A percentile compares a stretch with the other conserved stretches of the same genome.
These are phyloP conservation scores for Eucalyptus curtisii DNA, from an alignment of 345 rosid species.

Conservation along the genomic window DNA sequence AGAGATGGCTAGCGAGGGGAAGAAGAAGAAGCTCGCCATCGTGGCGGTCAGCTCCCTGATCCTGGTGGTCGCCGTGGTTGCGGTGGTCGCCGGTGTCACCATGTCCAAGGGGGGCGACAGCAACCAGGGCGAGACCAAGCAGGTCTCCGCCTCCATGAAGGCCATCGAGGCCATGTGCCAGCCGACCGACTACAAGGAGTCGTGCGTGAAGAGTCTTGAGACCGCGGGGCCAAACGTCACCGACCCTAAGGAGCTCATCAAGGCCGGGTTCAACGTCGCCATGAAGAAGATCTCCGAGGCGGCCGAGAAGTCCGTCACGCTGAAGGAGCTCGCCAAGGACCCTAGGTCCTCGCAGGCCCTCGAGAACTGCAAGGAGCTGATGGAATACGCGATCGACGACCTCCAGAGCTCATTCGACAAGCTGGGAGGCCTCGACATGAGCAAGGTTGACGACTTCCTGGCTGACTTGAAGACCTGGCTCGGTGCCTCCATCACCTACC, in stretches of 20 bases:
- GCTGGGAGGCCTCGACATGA: slow-evolving; percentile 6
- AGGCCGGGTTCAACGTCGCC: slow-evolving; percentile 10
- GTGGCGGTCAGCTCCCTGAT: slow-evolving; percentile 34
- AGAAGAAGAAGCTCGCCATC: slow-evolving; percentile 24
- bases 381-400: slow-evolving; percentile 17
- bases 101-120: not conserved
- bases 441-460: slow-evolving; percentile 4
- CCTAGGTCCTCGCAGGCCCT: slow-evolving; percentile 21
- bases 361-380: slow-evolving; percentile 12
- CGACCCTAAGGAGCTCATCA: slow-evolving; percentile 27
- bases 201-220: slow-evolving; percentile 13
- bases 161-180: slow-evolving; percentile 27
- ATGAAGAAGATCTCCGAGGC: slow-evolving; percentile 7
- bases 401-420: slow-evolving; percentile 7
- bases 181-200: slow-evolving; percentile 13
- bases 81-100: slow-evolving; percentile 26
- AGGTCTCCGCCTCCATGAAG: slow-evolving; percentile 4
- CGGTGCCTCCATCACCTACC: slow-evolving; percentile 21
- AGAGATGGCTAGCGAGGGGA: not conserved
- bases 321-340: slow-evolving; percentile 16
- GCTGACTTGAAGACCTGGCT: slow-evolving; percentile 20
- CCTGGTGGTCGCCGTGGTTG: slow-evolving; percentile 12
- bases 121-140: not conserved
- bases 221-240: slow-evolving; percentile 10
- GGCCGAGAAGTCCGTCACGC: slow-evolving; percentile 1